Evolutionary conservation across 1,284 basidiomycete genomes (phyloP), one percentile per base, ranked within the genome.

Genomic region (Marasmius oreades): DNA sequence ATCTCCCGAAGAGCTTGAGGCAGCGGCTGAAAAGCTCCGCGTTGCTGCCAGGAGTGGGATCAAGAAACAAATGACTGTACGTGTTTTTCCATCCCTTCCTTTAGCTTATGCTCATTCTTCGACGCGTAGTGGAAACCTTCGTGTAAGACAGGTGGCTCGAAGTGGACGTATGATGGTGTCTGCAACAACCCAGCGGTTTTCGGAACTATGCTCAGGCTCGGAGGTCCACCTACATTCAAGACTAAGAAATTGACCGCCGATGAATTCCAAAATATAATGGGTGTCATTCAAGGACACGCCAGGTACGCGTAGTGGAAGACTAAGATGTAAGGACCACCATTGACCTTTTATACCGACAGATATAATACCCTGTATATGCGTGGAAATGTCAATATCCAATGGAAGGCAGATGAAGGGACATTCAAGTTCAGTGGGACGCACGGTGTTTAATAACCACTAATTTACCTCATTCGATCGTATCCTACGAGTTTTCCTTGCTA

Each of bases 121-220:
- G 24, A 31, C 45, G 47, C 39, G 7, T 36, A 82, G 81, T 83
- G 80, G 80, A 78, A 75, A 60, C 71, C 77, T 2, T 75, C 76
- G 1, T 83, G 80, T 67, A 82, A 81, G 63, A 73, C 67, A 0
- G 76, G 77, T 22, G 61, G 67, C 12, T 74, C 82, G 10, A 81
- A 76, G 57, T 85, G 75, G 74, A 61, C 65, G 10, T 84, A 81
- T 62, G 81, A 84, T 57, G 82, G 80, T 14, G 72, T 84, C 12
- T 84, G 80, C 63, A 62, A 70, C 7, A 78, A 84, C 63, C 72
- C 78, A 0, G 70, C 67, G n/a, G 74, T 84, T 31, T 85, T 85
- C 59, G 81, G 77, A 1, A 68, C 66, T 3, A 62, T 83, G 42
- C 62, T 84, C 59, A 70, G 71, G 0, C 66, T 81, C 3, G 72